Base-by-base conservation (phyloP, 345 rosid genomes). In the Sonneratia alba region DNA sequence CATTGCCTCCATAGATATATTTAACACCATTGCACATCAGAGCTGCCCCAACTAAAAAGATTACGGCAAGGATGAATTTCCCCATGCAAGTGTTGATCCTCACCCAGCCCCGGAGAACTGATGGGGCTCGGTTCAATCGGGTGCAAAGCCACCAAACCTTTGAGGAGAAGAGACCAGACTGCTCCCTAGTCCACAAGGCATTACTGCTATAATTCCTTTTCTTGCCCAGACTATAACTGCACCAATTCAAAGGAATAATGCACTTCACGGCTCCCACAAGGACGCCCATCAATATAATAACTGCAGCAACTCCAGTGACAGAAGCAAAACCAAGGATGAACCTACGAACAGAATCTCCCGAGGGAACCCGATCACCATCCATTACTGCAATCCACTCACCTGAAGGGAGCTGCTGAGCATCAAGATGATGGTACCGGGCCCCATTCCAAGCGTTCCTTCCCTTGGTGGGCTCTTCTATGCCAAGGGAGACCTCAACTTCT, bases 401-500 rank as follows among this genome's bases (percentile, higher is more conserved):
- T 15, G 99, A 86, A 62, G 87, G 81, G 56, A 95, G 72, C 81
- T 86, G 92, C 75, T 86, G 87, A 64, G 82, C 91, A 74, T 90
- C 98, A 3, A 92, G 85, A 77, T 95, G 99, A 78, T 92, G 99
- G 65, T 86, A 72, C 5, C 99, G 89, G 66, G 83, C 87, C 69
- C 96, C 90, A 56, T 92, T 92, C 99, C 99, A 95, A 62, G 88
- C 84, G 51, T 88, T 92, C 74, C 84, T 79, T 51, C 93, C 92
- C 79, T 91, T 92, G 3, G 8, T 61, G 9, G 91, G 37, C 73
- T 55, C 81, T 69, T 82, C 85, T 10, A 90, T 77, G n/a, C 67
- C 69, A 47, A 88, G 79, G 1, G 92, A 85, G 27, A 90, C 94
- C 86, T 90, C 88, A 45, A 84, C 84, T 85, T 95, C 99, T 78